Percentiles rank a stretch among this genome's conserved stretches.
phyloP scores from a whole-genome alignment of 2,329 filamentous ascomycete genomes.

The Hypoxylon sp. region DNA sequence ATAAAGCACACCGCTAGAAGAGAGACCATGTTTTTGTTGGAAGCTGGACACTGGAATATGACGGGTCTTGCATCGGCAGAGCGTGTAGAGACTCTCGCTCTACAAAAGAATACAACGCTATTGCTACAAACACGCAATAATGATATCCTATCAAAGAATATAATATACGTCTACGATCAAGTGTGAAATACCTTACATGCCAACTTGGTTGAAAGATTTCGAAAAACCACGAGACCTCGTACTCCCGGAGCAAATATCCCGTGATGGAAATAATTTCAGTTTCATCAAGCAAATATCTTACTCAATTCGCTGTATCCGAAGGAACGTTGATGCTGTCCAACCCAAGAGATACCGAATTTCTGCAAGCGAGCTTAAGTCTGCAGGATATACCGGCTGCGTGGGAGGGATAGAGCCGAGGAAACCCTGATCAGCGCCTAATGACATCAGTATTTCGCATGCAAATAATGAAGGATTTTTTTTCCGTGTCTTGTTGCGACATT shows the following conservation, averaged over 20 bases:
- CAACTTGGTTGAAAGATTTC: too few species aligned
- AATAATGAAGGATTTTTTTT: constrained; percentile 6
- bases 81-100: background rate
- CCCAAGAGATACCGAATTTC: background rate
- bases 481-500: constrained; percentile 1
- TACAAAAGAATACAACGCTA: background rate
- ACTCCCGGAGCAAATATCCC: constrained; percentile 15
- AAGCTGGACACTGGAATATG: background rate
- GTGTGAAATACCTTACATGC: too few species aligned
- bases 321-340: constrained; percentile 7
- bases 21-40: background rate
- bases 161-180: too few species aligned
- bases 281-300: background rate
- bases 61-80: background rate
- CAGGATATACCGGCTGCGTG: constrained; percentile 5
- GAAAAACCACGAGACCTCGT: background rate
- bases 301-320: constrained; percentile 13
- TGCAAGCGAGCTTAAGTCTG: constrained; percentile 10
- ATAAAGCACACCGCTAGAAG: background rate
- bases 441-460: constrained; percentile 32
- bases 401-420: constrained; percentile 15
- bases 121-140: background rate
- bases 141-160: background rate
- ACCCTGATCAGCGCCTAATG: constrained; percentile 22
- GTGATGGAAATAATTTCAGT: background rate